Conservation (phyloP, 2,329 filamentous ascomycete genomes). For the Cladorrhinum sp. region DNA sequence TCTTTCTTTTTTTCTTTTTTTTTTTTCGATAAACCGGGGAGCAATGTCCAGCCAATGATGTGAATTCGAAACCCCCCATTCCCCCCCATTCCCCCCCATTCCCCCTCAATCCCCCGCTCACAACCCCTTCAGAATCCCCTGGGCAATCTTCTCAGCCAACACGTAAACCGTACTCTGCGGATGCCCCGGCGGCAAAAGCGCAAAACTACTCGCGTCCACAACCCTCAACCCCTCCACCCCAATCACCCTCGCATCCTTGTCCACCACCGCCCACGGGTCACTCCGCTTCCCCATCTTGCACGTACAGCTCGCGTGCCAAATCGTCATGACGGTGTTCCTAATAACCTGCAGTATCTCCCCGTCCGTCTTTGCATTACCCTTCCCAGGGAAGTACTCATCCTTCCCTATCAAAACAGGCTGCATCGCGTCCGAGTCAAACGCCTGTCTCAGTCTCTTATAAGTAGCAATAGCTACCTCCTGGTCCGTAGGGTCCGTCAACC, state of each 20-base stretch:
- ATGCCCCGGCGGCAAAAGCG: constrained; percentile 17
- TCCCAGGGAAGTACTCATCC: constrained; percentile 35
- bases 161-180: constrained; percentile 17
- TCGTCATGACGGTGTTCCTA: constrained; percentile 6
- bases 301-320: constrained; percentile 15
- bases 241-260: constrained; percentile 12
- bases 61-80: neutral
- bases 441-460: constrained; percentile 35
- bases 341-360: constrained; percentile 11
- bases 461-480: constrained; percentile 42
- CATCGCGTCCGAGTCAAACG: constrained; percentile 20
- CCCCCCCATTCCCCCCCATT: no score
- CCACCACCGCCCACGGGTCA: constrained; percentile 16
- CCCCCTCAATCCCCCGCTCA: neutral
- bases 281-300: constrained; percentile 15
- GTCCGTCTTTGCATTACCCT: constrained; percentile 29
- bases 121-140: neutral
- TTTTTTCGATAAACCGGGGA: no score
- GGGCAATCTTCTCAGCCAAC: constrained; percentile 12
- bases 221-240: constrained; percentile 14
- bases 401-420: constrained; percentile 25
- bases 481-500: constrained; percentile 43
- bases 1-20: no score
- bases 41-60: no score
- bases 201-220: constrained; percentile 16